These are phyloP conservation scores for Ceratobasidium sp. DNA, from an alignment of 1,284 basidiomycete genomes.

Conservation along the genomic window DNA sequence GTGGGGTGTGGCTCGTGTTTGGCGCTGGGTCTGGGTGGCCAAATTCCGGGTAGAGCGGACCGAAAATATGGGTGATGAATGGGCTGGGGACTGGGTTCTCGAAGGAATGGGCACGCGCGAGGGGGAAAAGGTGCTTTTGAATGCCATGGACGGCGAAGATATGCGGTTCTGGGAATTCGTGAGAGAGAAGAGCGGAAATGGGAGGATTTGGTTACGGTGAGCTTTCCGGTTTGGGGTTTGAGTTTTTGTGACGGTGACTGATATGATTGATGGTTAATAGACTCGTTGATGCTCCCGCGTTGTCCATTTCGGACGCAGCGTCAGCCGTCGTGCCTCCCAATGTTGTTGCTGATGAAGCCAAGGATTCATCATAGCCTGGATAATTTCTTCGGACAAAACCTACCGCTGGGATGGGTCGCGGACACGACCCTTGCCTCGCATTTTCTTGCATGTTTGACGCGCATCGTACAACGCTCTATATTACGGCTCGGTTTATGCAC, in stretches of 20 bases:
- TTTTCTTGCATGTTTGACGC: slow-evolving; percentile 4
- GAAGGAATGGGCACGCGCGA: slow-evolving; percentile 76
- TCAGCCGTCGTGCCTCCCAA: background rate
- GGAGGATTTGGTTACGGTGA: slow-evolving; percentile 53
- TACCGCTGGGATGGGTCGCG: background rate
- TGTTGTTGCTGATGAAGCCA: background rate
- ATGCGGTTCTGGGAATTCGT: slow-evolving; percentile 64
- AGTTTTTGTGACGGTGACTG: background rate
- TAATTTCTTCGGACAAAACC: background rate
- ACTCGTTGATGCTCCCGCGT: slow-evolving; percentile 20
- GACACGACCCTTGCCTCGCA: slow-evolving; percentile 6
- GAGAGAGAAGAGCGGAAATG: slow-evolving; percentile 64
- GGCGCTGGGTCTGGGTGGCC: slow-evolving; percentile 50
- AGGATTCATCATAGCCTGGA: background rate
- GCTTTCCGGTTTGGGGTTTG: background rate
- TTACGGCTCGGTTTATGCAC: slow-evolving; percentile 19
- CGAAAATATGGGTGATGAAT: slow-evolving; percentile 63
- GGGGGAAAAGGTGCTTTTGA: slow-evolving; percentile 63
- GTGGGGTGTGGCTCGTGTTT: slow-evolving; percentile 54
- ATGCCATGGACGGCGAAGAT: slow-evolving; percentile 57
- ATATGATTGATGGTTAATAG: slow-evolving; percentile 1
- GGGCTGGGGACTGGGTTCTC: slow-evolving; percentile 76
- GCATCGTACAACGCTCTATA: slow-evolving; percentile 18
- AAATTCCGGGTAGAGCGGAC: slow-evolving; percentile 27
- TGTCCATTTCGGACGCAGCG: background rate